Base-by-base conservation (phyloP, 2,329 filamentous ascomycete species). In the Aspergillus fischeri region DNA sequence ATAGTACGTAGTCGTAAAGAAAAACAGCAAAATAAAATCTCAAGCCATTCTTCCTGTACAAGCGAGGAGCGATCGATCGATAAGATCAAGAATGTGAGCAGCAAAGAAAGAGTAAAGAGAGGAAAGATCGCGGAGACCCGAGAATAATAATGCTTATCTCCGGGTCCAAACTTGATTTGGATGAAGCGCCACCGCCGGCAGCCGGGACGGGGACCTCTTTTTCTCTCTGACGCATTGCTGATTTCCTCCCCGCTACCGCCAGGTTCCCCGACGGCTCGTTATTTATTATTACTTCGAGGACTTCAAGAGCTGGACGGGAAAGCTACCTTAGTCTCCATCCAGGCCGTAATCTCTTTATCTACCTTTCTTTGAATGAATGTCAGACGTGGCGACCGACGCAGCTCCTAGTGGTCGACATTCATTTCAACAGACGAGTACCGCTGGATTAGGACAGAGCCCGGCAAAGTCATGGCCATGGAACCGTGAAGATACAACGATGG, bases 401-500 rank as follows among this genome's bases (percentile, higher is more conserved):
- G 54, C 63, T 60, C 60, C 58, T 57, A 61, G 57, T 58, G 63
- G 64, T 61, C 67, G 62, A 63, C 63, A 65, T 61, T 56, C 58
- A 60, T 60, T 62, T 32, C 51, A 55, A 57, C 55, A 60, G 38
- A 55, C 54, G 45, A 59, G 35, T 50, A 55, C 50, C 54, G 42
- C 53, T 57, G 58, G 54, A 54, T 48, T 51, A 27, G 51, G 56
- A 51, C 48, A 50, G 38, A 48, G 41, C 28, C 52, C 55, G 27
- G 44, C 54, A 56, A 56, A 70, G 68, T 67, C 62, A 70, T 74
- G 69, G 68, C 59, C 67, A 45, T 65, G 64, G 57, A 58, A 63
- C 64, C 64, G 70, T 73, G 67, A 72, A 55, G 60, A 63, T 60
- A 63, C 64, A 57, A 65, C 63, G 60, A 76, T 75, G 73, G 65